Base-by-base conservation (phyloP, 192 early-diverging fungal genomes). In the Mortierella hygrophila region DNA sequence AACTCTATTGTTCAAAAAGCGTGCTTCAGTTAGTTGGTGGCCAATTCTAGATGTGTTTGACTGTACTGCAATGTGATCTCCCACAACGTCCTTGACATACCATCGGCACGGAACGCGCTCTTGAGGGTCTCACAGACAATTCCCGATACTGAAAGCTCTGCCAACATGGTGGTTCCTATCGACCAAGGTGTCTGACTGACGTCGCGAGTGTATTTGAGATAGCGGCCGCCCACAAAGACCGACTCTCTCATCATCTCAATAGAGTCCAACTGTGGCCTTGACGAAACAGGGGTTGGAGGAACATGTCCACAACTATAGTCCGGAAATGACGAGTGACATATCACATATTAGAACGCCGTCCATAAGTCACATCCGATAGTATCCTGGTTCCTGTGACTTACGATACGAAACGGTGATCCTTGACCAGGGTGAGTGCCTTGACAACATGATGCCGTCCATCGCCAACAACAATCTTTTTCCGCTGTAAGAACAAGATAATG, bases 161-260 rank as follows among this genome's bases (percentile, higher is more conserved):
- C 91, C 41, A 97, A 74, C 7, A 94, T 83, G 29, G 92, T 88
- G 37, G 94, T 95, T 7, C 93, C 91, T 20, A 97, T 90, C 21
- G 92, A 77, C 95, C 97, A 98, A 0, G 95, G 95, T 10, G 97
- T 96, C 88, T 99, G 97, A 83, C 94, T 95, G 70, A 97, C 93
- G 70, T 94, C 91, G 40, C 96, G 88, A 37, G 91, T 90, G 26
- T 93, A 90, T 85, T 96, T 96, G 32, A 94, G 81, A 69, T 96
- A 96, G 38, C 94, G 91, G 81, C 91, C 95, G 38, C 93, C 95
- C 11, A 96, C 71, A 85, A 90, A 93, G 49, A 94, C 68, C 29
- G 94, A 92, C 37, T 89, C 82, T 26, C 93, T 90, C 13, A 81
- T 82, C 46, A 92, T 85, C 35, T 84, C 82, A 3, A 93, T 68